Base-by-base conservation (phyloP, 208 protist genomes). In the Leishmania mexicana region DNA sequence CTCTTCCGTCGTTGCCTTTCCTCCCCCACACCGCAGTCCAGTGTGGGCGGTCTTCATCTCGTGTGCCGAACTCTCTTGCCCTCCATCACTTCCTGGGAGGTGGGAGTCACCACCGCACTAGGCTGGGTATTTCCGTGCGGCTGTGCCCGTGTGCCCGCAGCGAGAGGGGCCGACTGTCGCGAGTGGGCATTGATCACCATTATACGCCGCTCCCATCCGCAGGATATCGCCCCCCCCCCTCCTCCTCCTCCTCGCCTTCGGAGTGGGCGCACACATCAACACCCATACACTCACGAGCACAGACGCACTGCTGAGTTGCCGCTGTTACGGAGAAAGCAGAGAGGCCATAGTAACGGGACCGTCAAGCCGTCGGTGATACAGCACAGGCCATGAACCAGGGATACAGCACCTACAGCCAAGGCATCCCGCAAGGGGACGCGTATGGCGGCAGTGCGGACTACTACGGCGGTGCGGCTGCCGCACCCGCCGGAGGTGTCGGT, bases 351-450 rank as follows among this genome's bases (percentile, higher is more conserved):
- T n/a, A n/a, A 72, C 40, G 31, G 24, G n/a, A 79, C 7, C 15
- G 51, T 7, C 31, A 28, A 51, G 51, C 24, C 15, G 21, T 53
- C 8, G 2, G 38, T 19, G 28, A 42, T 17, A 21, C 62, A 68
- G 62, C 31, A 47, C 76, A 64, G 19, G 58, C 10, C n/a, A 57
- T 72, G 72, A 78, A 24, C 49, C 28, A 80, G 76, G 38, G 68
- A 21, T 81, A 78, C 76, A 81, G 54, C 71, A 73, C 70, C 2
- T 85, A 85, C 40, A 74, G 73, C 75, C 76, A 77, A 11, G 58
- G 6, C 7, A 15, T 72, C 13, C 38, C 76, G 58, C 51, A 64
- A 49, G 60, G 76, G n/a, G 60, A 15, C 6, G 76, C n/a, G 51
- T 79, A 79, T 62, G 62, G 76, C 31, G 42, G 75, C 53, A 42